Evolutionary conservation across 2,329 filamentous ascomycete species (phyloP).

Genomic region (Ophiostoma australiae): DNA sequence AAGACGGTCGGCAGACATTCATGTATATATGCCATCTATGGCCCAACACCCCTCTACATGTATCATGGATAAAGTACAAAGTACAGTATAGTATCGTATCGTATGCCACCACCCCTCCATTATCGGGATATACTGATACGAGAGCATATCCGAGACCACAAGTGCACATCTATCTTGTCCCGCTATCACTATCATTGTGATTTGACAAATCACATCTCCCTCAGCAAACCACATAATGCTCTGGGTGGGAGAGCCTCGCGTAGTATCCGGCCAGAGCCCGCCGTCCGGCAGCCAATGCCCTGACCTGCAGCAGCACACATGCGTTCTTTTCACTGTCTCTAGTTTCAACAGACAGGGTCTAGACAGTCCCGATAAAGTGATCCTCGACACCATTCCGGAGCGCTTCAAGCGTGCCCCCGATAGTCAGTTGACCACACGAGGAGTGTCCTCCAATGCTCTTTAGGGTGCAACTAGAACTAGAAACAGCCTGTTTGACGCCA

Average conservation of each 20-base stretch:
- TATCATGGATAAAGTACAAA: not conserved
- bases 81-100: not conserved
- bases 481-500: not conserved
- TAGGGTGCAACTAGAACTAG: not conserved
- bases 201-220: not conserved
- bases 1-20: not conserved
- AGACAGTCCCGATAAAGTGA: not conserved
- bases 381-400: not conserved
- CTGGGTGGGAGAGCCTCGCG: not conserved
- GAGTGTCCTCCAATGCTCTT: not conserved
- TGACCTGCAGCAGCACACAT: not conserved
- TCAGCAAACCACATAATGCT: not conserved
- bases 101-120: not conserved
- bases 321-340: not conserved
- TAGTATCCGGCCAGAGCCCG: not conserved
- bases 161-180: not conserved
- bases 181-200: not conserved
- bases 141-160: not conserved
- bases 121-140: not conserved
- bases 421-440: not conserved
- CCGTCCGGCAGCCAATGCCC: not conserved
- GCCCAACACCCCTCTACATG: not conserved
- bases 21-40: not conserved
- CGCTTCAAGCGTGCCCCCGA: not conserved
- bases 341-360: not conserved